Evolutionary conservation across 305 asterid species (phyloP).

Genomic region (Fraxinus sp.): DNA sequence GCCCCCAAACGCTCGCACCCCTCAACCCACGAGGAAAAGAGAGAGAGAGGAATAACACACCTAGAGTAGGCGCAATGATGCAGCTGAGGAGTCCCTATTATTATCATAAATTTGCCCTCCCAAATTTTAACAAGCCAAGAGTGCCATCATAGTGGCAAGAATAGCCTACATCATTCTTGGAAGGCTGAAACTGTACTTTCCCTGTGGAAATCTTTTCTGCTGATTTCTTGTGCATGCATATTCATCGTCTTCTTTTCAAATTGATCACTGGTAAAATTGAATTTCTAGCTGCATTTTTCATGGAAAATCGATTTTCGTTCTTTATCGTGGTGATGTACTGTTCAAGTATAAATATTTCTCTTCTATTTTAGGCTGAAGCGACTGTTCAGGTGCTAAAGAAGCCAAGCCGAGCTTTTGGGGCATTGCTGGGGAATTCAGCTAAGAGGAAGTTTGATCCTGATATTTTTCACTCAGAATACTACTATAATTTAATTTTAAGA

Average conservation of each 20-base stretch:
- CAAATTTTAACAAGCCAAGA: neutral
- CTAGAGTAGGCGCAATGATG: neutral
- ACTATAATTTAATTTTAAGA: too few relatives aligned
- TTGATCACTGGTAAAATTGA: neutral
- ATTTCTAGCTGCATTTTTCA: slow-evolving; percentile 2
- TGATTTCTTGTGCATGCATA: neutral
- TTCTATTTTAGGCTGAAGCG: slow-evolving; percentile 51
- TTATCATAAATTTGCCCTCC: neutral
- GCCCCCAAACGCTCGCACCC: neutral
- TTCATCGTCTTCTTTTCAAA: neutral
- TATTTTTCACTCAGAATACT: too few relatives aligned
- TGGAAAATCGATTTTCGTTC: neutral
- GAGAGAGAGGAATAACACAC: neutral
- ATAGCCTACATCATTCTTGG: neutral
- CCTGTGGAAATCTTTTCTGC: slow-evolving; percentile 1
- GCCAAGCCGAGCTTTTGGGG: slow-evolving; percentile 84
- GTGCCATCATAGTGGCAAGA: neutral
- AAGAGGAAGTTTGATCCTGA: slow-evolving; percentile 74
- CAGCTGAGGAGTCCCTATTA: neutral
- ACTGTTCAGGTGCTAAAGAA: slow-evolving; percentile 71
- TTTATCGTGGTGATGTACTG: slow-evolving; percentile 4
- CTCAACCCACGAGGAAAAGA: neutral
- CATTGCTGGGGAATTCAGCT: slow-evolving; percentile 65
- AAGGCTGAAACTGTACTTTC: neutral
- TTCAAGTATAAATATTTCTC: slow-evolving; percentile 8